Conservation (phyloP, 2,329 filamentous ascomycete genomes). For the Acrodontium crateriforme region DNA sequence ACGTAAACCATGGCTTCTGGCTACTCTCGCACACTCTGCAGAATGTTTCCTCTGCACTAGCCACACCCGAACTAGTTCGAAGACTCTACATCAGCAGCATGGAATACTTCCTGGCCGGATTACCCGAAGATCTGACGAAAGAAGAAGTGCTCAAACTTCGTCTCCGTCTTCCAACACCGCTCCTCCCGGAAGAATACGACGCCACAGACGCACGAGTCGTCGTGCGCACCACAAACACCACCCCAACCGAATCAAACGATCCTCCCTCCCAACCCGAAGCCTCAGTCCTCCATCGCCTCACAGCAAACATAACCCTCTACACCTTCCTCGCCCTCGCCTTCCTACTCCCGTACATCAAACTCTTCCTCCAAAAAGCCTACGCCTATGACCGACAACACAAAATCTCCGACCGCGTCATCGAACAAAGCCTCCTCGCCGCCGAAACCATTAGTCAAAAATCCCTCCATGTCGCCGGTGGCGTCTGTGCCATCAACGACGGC, state of each 20-base stretch:
- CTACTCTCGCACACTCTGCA: conserved; percentile 33
- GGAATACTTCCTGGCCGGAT: conserved; percentile 48
- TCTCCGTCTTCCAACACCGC: conserved; percentile 33
- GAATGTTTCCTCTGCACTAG: conserved; percentile 27
- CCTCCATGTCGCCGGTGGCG: conserved; percentile 38
- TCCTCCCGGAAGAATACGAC: too few species aligned
- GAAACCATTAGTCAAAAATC: conserved; percentile 40
- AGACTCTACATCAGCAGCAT: conserved; percentile 51
- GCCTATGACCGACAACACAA: conserved; percentile 53
- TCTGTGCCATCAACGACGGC: conserved; percentile 50
- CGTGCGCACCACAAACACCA: conserved; percentile 8
- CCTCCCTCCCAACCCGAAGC: conserved; percentile 12
- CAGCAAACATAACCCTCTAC: conserved; percentile 11
- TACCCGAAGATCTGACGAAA: conserved; percentile 43
- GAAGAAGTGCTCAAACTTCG: conserved; percentile 41
- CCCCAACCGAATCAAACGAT: conserved; percentile 4
- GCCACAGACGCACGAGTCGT: neutral
- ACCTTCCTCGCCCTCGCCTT: conserved; percentile 45
- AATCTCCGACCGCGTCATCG: conserved; percentile 45
- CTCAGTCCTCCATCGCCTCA: conserved; percentile 12
- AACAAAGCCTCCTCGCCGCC: conserved; percentile 37
- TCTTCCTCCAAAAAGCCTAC: conserved; percentile 41
- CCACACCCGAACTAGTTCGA: conserved; percentile 37
- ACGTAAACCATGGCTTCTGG: conserved; percentile 36
- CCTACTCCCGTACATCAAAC: conserved; percentile 46